Base-by-base conservation (phyloP, 176 grass and related monocot genomes). In the Luzula sylvatica region DNA sequence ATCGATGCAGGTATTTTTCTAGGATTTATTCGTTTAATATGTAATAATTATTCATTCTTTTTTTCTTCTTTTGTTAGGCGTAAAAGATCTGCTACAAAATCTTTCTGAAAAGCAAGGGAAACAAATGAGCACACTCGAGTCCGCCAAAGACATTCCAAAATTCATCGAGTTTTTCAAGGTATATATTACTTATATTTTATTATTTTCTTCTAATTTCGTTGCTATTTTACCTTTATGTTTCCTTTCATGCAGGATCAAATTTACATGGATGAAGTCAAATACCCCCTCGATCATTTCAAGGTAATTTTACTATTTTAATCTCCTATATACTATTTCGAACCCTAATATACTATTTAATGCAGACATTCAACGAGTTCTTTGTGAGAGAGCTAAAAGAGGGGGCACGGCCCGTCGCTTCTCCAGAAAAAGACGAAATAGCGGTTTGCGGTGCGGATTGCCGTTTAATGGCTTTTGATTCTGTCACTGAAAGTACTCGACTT, bases 321-420 rank as follows among this genome's bases (percentile, higher is more conserved):
- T 23, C n/a, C 16, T 28, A 11, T 62, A 9, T 28, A 14, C 45
- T 47, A 62, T 44, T 25, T n/a, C 43, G 20, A 43, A 43, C 17
- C 20, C 20, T 6, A 41, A 22, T 60, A 43, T 11, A 23, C 23
- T 41, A 23, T 15, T 42, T 42, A 58, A 38, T 13, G 70, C 69
- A 98, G 92, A 98, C 92, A 15, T 98, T 98, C 58, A 98, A 98
- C 20, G 85, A 98, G 38, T 98, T 98, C 53, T 98, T 98, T 42
- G 64, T 90, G 54, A 86, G 92, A 83, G 38, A 76, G 42, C 61
- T 98, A 45, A 90, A 90, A 64, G 65, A 78, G 52, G 78, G 65
- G 53, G 92, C 78, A 20, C 77, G 92, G 66, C 85, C 71, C 7
- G 79, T 86, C 16, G 67, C 75, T 45, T 53, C 17, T 39, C 22